These are phyloP conservation scores for Haplographium delicatum DNA, from an alignment of 495 filamentous ascomycete genomes.

Conservation along the genomic window DNA sequence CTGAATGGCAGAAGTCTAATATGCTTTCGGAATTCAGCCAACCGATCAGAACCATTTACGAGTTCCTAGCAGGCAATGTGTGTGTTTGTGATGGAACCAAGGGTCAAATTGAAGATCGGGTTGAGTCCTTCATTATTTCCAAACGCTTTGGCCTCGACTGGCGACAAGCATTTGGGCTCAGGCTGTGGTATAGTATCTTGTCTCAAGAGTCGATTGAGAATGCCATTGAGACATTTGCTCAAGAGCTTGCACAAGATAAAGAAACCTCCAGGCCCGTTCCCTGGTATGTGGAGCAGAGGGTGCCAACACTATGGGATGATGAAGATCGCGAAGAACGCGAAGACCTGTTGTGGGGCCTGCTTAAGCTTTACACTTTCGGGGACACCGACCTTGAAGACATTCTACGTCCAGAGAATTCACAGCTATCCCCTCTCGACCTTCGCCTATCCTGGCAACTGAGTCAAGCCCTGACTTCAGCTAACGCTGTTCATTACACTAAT, in stretches of 20 bases:
- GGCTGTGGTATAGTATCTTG: constrained; percentile 76
- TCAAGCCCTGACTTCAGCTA: constrained; percentile 46
- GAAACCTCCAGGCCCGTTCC: constrained; percentile 57
- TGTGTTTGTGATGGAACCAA: constrained; percentile 72
- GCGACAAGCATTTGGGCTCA: constrained; percentile 86
- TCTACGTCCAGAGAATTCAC: constrained; percentile 50
- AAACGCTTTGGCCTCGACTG: constrained; percentile 82
- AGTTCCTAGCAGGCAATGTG: constrained; percentile 80
- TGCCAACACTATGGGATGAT: constrained; percentile 42
- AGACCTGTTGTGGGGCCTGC: constrained; percentile 78
- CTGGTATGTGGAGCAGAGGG: constrained; percentile 49
- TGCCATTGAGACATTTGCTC: constrained; percentile 62
- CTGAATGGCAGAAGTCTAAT: constrained; percentile 74
- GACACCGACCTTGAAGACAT: constrained; percentile 47
- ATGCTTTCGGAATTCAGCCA: constrained; percentile 82
- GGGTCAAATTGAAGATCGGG: constrained; percentile 67
- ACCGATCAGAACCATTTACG: constrained; percentile 80
- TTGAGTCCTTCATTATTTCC: constrained; percentile 69
- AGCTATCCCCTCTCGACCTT: constrained; percentile 62
- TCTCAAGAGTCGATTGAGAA: constrained; percentile 60
- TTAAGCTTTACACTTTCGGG: constrained; percentile 66
- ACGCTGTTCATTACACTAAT: constrained; percentile 35
- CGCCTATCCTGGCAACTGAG: constrained; percentile 81
- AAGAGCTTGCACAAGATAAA: constrained; percentile 59
- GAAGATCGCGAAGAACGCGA: constrained; percentile 50